Conservation (phyloP, 2,329 filamentous ascomycete genomes). For the Diaporthe humulicola region DNA sequence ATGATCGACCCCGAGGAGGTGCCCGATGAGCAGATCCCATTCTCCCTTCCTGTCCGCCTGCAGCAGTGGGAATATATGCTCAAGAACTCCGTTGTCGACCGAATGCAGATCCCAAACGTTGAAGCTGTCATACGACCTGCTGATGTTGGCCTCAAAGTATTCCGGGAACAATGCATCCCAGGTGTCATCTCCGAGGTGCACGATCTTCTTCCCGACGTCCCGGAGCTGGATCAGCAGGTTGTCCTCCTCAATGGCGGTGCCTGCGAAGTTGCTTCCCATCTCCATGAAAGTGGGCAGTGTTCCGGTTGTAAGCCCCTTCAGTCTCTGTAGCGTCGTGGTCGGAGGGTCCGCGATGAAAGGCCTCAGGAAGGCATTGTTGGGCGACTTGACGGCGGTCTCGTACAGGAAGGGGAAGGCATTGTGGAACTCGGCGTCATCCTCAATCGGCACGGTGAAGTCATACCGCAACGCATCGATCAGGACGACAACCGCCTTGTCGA, state of each 20-base stretch:
- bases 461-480: constrained; percentile 95
- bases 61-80: constrained; percentile 89
- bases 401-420: constrained; percentile 90
- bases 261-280: constrained; percentile 93
- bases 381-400: constrained; percentile 80
- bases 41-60: constrained; percentile 72
- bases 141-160: constrained; percentile 91
- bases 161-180: constrained; percentile 94
- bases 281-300: constrained; percentile 96
- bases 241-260: constrained; percentile 95
- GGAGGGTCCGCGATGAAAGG: constrained; percentile 98
- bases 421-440: constrained; percentile 75
- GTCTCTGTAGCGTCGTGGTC: constrained; percentile 89
- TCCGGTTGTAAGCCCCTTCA: constrained; percentile 95
- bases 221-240: constrained; percentile 77
- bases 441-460: constrained; percentile 91
- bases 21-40: constrained; percentile 96
- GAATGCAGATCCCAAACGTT: constrained; percentile 99
- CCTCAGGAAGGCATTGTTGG: constrained; percentile 87
- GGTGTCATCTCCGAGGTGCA: constrained; percentile 97
- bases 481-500: constrained; percentile 90
- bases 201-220: constrained; percentile 79
- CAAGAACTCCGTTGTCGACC: constrained; percentile 93
- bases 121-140: constrained; percentile 93
- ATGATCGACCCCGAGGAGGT: constrained; percentile 96